Conservation (phyloP, 2,329 filamentous ascomycete species). For the Cytospora schulzeri region DNA sequence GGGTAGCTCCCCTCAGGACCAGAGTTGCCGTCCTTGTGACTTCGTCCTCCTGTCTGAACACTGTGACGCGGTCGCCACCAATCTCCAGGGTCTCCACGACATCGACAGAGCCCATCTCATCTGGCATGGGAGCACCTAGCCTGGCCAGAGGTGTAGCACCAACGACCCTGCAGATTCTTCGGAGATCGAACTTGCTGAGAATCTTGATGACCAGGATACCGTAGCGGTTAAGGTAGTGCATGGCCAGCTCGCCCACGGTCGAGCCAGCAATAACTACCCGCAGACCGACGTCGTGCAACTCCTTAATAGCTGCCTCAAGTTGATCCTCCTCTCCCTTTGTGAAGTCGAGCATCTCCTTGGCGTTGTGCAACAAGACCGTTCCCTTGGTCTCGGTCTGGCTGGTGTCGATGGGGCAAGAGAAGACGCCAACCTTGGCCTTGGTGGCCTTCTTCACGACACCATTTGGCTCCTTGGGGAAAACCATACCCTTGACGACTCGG, state of each 20-base stretch:
- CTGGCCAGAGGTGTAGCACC: slow-evolving; percentile 95
- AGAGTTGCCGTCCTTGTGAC: slow-evolving; percentile 90
- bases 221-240: slow-evolving; percentile 98
- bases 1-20: slow-evolving; percentile 90
- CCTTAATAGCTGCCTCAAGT: slow-evolving; percentile 89
- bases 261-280: slow-evolving; percentile 90
- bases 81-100: slow-evolving; percentile 97
- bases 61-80: slow-evolving; percentile 94
- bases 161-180: slow-evolving; percentile 91
- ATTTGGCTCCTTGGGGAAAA: slow-evolving; percentile 94
- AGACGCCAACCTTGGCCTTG: slow-evolving; percentile 96
- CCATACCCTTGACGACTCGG: slow-evolving; percentile 95
- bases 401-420: slow-evolving; percentile 92
- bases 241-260: slow-evolving; percentile 90
- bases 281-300: slow-evolving; percentile 90
- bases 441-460: slow-evolving; percentile 85
- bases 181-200: slow-evolving; percentile 96
- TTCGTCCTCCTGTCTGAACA: slow-evolving; percentile 96
- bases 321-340: slow-evolving; percentile 95
- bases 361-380: slow-evolving; percentile 93
- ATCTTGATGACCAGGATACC: slow-evolving; percentile 96
- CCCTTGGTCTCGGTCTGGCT: slow-evolving; percentile 99
- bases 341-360: slow-evolving; percentile 98
- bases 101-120: slow-evolving; percentile 96
- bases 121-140: slow-evolving; percentile 97